Evolutionary conservation across 2,329 filamentous ascomycete species (phyloP).

Genomic region (Ophiostoma fasciatum): DNA sequence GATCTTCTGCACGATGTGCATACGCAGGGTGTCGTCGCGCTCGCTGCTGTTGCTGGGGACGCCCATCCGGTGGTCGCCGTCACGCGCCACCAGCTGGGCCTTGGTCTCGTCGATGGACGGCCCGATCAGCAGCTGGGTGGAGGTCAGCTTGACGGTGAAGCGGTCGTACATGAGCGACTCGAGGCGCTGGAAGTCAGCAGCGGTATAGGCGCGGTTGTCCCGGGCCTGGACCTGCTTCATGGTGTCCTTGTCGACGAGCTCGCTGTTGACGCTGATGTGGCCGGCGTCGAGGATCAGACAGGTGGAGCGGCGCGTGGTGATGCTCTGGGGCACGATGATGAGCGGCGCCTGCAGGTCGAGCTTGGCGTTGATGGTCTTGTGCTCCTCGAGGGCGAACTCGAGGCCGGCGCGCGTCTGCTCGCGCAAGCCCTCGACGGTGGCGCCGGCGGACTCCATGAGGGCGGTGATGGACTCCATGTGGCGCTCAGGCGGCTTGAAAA

Average conservation of each 20-base stretch:
- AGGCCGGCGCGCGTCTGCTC: conserved; percentile 93
- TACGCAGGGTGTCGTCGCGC: no score
- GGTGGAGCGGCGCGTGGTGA: conserved; percentile 63
- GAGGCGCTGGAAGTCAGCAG: conserved; percentile 74
- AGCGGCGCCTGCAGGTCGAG: conserved; percentile 90
- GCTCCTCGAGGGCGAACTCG: conserved; percentile 91
- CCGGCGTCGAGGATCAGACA: conserved; percentile 93
- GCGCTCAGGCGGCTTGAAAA: conserved; percentile 89
- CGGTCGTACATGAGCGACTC: conserved; percentile 97
- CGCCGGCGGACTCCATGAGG: conserved; percentile 87
- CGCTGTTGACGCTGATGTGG: conserved; percentile 86
- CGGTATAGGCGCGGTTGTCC: conserved; percentile 72
- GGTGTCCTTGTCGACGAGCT: conserved; percentile 83
- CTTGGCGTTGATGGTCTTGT: conserved; percentile 95
- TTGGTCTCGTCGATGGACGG: conserved; percentile 86
- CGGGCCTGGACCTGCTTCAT: conserved; percentile 83
- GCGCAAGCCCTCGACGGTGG: conserved; percentile 84
- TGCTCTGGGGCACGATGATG: conserved; percentile 90
- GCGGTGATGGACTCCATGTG: conserved; percentile 98
- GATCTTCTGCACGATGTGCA: conserved; percentile 91
- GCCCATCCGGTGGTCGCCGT: conserved; percentile 59
- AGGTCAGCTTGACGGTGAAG: conserved; percentile 82
- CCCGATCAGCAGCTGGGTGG: conserved; percentile 89
- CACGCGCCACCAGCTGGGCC: conserved; percentile 55
- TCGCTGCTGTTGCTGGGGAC: conserved; percentile 93